phyloP scores from a whole-genome alignment of 805 yeast species.

The Yamadazyma phyllophila region DNA sequence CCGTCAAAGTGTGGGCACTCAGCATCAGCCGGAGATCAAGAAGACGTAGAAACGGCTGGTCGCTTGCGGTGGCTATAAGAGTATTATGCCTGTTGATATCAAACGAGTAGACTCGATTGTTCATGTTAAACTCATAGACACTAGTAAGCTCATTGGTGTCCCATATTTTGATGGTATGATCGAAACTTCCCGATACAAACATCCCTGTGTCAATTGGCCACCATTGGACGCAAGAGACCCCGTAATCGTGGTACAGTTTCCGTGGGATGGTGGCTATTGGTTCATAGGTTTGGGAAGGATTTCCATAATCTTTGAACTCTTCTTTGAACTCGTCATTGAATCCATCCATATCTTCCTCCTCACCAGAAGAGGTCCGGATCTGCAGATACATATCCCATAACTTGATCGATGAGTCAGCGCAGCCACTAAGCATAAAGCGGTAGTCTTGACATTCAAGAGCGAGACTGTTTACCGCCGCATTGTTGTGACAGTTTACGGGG shows the following conservation, averaged over 20 bases:
- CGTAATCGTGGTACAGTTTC: constrained; percentile 57
- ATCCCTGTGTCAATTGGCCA: constrained; percentile 88
- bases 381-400: constrained; percentile 54
- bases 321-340: not conserved
- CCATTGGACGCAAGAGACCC: constrained; percentile 76
- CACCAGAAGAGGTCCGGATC: constrained; percentile 10
- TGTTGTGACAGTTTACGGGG: constrained; percentile 43
- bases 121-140: constrained; percentile 65
- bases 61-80: constrained; percentile 67
- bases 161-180: constrained; percentile 75
- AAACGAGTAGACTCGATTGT: constrained; percentile 61
- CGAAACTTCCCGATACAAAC: constrained; percentile 81
- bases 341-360: not conserved
- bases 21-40: constrained; percentile 74
- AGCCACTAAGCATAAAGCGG: constrained; percentile 61
- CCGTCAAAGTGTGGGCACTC: constrained; percentile 66
- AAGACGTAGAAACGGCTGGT: constrained; percentile 65
- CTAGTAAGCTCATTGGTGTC: constrained; percentile 66
- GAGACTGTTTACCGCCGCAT: constrained; percentile 58
- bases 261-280: constrained; percentile 36
- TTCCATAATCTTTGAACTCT: constrained; percentile 31
- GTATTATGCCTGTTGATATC: constrained; percentile 52
- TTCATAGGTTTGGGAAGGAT: constrained; percentile 24
- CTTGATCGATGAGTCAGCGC: constrained; percentile 66
- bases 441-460: constrained; percentile 49